These are phyloP conservation scores for Chondrus crispus DNA, from an alignment of 23 red algal genomes.

Conservation along the genomic window DNA sequence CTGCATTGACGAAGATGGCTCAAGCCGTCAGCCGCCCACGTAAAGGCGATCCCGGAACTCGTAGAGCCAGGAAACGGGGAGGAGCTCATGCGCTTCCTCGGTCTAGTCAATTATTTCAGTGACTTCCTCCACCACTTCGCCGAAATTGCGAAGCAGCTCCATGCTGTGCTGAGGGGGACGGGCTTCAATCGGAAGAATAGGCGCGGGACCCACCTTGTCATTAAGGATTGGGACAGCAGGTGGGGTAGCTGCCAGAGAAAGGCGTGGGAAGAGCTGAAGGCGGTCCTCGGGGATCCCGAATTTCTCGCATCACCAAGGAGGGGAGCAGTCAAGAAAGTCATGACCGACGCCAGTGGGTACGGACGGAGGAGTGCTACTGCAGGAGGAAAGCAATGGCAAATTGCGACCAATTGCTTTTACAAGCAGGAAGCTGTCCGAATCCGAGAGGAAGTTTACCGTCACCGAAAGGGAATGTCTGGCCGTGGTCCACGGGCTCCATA, in stretches of 20 bases:
- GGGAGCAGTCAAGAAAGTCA: neutral
- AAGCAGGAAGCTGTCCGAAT: neutral
- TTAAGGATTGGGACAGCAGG: neutral
- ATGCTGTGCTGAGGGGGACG: neutral
- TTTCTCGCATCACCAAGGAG: neutral
- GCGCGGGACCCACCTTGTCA: neutral
- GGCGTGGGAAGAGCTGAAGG: neutral
- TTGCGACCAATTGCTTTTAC: neutral
- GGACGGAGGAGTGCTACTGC: neutral
- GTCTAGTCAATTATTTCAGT: neutral
- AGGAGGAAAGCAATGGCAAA: neutral
- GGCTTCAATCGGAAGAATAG: neutral
- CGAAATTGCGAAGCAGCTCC: neutral
- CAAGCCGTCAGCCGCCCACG: neutral
- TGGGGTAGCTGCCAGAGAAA: neutral
- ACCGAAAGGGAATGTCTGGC: neutral
- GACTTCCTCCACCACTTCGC: neutral
- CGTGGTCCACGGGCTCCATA: neutral
- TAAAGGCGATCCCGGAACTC: neutral
- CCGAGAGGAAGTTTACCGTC: neutral
- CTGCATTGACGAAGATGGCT: neutral
- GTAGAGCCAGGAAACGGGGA: neutral
- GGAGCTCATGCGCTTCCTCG: conserved; percentile 6
- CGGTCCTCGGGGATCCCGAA: neutral
- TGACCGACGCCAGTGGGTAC: conserved; percentile 1